Base-by-base conservation (phyloP, 495 filamentous ascomycete species). In the Aspergillus steynii region DNA sequence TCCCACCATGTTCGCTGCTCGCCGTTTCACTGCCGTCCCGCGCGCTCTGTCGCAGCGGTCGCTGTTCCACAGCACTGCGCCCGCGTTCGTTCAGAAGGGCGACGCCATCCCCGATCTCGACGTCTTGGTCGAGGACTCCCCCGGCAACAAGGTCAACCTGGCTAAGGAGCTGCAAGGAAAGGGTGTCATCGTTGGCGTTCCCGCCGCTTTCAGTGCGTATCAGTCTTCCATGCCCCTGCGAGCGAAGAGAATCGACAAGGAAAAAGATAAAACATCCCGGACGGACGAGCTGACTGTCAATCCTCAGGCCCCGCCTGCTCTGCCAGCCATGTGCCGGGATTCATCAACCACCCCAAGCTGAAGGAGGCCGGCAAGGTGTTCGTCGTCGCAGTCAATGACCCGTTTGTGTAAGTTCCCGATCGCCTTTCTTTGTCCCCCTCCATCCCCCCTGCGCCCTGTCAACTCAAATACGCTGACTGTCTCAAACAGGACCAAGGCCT, bases 301-400 rank as follows among this genome's bases (percentile, higher is more conserved):
- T 37, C 3, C 8, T 31, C 34, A 84, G 79, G 83, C 63, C 91
- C 90, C 25, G 81, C 86, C 0, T 97, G 94, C 83, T 93, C 90
- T 26, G 79, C 84, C 61, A 85, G 79, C 55, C 92, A 96, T 68
- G 80, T 96, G 51, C 92, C 91, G 4, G 87, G 91, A 32, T 98
- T 91, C 71, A 87, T 96, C 73, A 85, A 85, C 65, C 87, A 88
- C 69, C 82, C 86, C 46, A 84, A 86, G 73, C 78, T 90, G 50
- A 89, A 87, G 78, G 81, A 86, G 53, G 91, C 88, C 12, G 91
- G 94, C 53, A 70, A 85, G 52, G 89, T 94, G 47, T 96, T 94
- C 63, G 92, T 97, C 29, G 87, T 99, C 54, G 83, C 87, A 28
- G 92, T 97, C 72, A 99, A 99, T 76, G 95, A 99, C 73, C 85